Percentiles rank a stretch among this genome's conserved stretches.
These are phyloP conservation scores for Acanthamoeba quina DNA, from an alignment of 208 protist species.

Conservation along the genomic window DNA sequence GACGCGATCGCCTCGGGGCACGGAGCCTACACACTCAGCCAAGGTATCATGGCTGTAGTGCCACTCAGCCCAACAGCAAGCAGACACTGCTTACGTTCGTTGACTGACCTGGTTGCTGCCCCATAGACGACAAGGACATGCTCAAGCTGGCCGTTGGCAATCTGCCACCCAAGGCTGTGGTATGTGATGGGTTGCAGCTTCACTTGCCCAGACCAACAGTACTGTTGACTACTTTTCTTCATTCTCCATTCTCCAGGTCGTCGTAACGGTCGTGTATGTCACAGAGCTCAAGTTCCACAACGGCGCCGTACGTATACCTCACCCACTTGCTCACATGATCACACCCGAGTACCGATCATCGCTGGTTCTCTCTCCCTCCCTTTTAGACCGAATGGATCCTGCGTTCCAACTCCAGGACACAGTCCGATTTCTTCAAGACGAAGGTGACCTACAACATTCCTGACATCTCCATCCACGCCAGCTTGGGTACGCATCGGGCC, in stretches of 20 bases:
- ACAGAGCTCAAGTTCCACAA: slow-evolving; percentile 49
- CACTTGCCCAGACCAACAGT: not conserved
- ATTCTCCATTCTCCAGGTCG: not conserved
- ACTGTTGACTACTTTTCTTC: not conserved
- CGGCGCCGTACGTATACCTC: not conserved
- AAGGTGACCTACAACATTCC: slow-evolving; percentile 41
- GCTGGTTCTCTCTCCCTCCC: not conserved
- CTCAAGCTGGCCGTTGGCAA: slow-evolving; percentile 73
- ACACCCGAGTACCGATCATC: not conserved
- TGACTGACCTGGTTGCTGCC: no score
- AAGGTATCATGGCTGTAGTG: not conserved
- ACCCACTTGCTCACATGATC: not conserved
- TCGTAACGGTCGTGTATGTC: slow-evolving; percentile 65
- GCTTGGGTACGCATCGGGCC: slow-evolving; percentile 32
- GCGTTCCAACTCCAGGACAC: not conserved
- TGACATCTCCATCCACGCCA: slow-evolving; percentile 23
- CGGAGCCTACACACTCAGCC: slow-evolving; percentile 53
- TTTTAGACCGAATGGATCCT: slow-evolving; percentile 8
- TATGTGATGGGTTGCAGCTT: not conserved
- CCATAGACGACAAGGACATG: slow-evolving; percentile 54
- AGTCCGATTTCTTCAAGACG: not conserved
- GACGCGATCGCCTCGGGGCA: slow-evolving; percentile 71
- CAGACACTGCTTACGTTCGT: not conserved
- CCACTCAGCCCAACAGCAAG: not conserved
- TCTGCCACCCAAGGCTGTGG: slow-evolving; percentile 57